Evolutionary conservation across 129 eudicot genomes (phyloP).

Genomic region (Helianthus annuus): DNA sequence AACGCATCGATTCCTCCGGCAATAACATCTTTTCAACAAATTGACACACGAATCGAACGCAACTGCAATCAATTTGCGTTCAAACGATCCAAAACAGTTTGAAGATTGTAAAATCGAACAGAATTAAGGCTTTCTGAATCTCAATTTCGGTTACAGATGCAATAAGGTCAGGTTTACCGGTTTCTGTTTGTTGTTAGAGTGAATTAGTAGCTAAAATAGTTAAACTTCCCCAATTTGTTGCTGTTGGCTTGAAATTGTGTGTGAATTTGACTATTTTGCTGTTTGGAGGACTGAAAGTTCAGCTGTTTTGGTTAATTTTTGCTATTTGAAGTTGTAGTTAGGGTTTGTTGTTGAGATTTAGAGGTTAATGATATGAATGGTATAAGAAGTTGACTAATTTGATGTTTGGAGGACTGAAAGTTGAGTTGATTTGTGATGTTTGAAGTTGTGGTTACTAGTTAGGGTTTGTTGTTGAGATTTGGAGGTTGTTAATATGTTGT

Average conservation of each 20-base stretch:
- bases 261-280: slow-evolving; percentile 1
- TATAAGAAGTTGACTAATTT: background rate
- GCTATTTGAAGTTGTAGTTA: too few relatives aligned
- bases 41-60: slow-evolving; percentile 30
- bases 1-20: slow-evolving; percentile 10
- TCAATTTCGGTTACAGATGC: background rate
- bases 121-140: slow-evolving; percentile 18
- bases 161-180: slow-evolving; percentile 18
- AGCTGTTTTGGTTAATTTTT: too few relatives aligned
- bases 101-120: slow-evolving; percentile 33
- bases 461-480: slow-evolving; percentile 15
- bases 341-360: slow-evolving; percentile 17
- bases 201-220: slow-evolving; percentile 33
- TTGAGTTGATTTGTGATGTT: too few relatives aligned
- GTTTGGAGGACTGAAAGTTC: too few relatives aligned
- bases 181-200: slow-evolving; percentile 22
- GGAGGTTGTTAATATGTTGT: slow-evolving; percentile 17
- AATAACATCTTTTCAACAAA: slow-evolving; percentile 12
- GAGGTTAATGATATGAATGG: slow-evolving; percentile 8
- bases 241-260: slow-evolving; percentile 25
- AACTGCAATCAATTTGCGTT: slow-evolving; percentile 18
- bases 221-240: slow-evolving; percentile 29
- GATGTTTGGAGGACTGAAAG: too few relatives aligned
- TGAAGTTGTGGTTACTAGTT: too few relatives aligned
- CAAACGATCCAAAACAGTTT: slow-evolving; percentile 36